Base-by-base conservation (phyloP, 129 eudicot genomes). In the Flaveria bidentis region DNA sequence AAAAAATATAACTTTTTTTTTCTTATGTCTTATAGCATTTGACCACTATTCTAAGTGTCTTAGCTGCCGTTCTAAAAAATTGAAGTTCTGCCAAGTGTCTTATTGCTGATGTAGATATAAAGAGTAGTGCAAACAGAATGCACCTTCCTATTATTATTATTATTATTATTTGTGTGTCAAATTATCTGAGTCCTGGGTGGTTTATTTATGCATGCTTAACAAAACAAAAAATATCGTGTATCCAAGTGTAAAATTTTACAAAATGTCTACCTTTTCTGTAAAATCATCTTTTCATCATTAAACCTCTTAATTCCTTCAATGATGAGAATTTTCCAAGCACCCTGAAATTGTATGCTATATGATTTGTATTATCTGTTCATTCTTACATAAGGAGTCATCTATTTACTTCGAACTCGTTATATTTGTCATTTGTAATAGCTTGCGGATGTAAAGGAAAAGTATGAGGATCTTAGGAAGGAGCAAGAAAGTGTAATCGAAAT, bases 401-500 rank as follows among this genome's bases (percentile, higher is more conserved):
- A 18, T 76, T 12, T 51, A 16, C 9, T 28, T 76, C 33, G 10
- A 23, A 51, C 6, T 20, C 41, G 25, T 9, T 73, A 8, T 67
- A 20, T 66, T 20, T 73, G 41, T 55, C 1, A 39, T 42, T 65
- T 22, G 33, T 39, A 50, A 64, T 75, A 89, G 98, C 86, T 93
- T 52, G 64, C 71, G 67, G 97, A 84, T 65, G 80, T 86, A 20
- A 72, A 23, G 53, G 56, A 25, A 52, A 90, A 81, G 60, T 51
- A 69, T 15, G 85, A 88, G 66, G 72, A 44, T 36, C 75, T 87
- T 33, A 84, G 44, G 84, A 83, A 80, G 84, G 97, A 86, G 78
- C 96, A 94, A 82, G 93, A 86, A 33, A 77, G 75, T 80, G 78
- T 89, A 20, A 85, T 94, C 15, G 97, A 89, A 64, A 71, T 75